These are phyloP conservation scores for Lentinula novae-zelandiae DNA, from an alignment of 1,284 basidiomycete species.

Conservation along the genomic window DNA sequence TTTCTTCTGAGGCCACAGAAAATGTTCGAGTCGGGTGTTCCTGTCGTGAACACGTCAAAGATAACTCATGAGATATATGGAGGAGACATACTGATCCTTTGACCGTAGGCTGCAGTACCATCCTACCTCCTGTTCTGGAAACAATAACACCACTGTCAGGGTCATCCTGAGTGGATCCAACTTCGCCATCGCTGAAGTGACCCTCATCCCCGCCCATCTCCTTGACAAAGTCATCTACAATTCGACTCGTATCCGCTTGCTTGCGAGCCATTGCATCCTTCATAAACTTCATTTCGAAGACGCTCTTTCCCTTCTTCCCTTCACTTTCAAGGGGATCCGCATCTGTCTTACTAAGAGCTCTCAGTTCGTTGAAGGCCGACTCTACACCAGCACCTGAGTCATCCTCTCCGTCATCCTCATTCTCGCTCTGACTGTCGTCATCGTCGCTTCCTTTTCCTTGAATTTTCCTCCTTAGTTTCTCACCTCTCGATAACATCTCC, in stretches of 20 bases:
- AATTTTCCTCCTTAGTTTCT: constrained; percentile 71
- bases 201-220: constrained; percentile 50
- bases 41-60: not conserved
- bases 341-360: constrained; percentile 37
- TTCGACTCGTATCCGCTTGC: constrained; percentile 51
- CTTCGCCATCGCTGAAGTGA: constrained; percentile 35
- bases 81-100: not conserved
- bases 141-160: constrained; percentile 30
- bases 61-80: not conserved
- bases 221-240: constrained; percentile 66
- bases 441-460: constrained; percentile 51
- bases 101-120: constrained; percentile 49
- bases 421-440: constrained; percentile 48
- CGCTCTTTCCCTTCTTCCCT: constrained; percentile 50
- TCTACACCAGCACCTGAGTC: constrained; percentile 42
- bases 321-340: constrained; percentile 23
- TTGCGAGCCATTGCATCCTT: constrained; percentile 78
- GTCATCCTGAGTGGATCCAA: constrained; percentile 27
- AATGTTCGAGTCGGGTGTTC: constrained; percentile 27
- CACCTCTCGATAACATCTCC: constrained; percentile 76
- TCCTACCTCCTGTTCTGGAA: constrained; percentile 55
- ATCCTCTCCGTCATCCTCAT: constrained; percentile 43
- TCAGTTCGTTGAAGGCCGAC: constrained; percentile 73
- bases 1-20: constrained; percentile 49
- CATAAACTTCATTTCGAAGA: constrained; percentile 97